phyloP scores from a whole-genome alignment of 2,329 filamentous ascomycete species.

The Claviceps fusiformis region DNA sequence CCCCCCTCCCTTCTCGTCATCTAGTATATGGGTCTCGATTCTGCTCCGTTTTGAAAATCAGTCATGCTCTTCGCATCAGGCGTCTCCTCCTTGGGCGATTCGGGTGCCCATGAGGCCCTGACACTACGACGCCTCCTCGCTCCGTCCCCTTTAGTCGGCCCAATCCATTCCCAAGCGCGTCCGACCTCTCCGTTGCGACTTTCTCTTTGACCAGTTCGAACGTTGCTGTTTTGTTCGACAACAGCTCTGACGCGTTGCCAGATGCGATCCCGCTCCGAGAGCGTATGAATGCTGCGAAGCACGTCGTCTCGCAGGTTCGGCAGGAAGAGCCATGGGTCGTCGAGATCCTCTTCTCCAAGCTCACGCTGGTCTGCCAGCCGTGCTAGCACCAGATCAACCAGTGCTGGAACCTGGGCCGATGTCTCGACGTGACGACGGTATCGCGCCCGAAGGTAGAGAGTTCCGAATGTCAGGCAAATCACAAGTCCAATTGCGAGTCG shows the following conservation, averaged over 20 bases:
- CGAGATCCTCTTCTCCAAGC: conserved; percentile 51
- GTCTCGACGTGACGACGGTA: conserved; percentile 51
- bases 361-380: conserved; percentile 74
- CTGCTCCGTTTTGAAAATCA: conserved; percentile 27
- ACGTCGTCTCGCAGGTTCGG: conserved; percentile 88
- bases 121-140: conserved; percentile 33
- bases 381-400: conserved; percentile 76
- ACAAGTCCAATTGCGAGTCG: conserved; percentile 66
- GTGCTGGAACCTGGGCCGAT: conserved; percentile 59
- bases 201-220: conserved; percentile 61
- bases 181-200: conserved; percentile 51
- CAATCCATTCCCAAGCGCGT: conserved; percentile 58
- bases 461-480: conserved; percentile 32
- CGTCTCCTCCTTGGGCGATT: conserved; percentile 22
- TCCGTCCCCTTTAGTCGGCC: conserved; percentile 34
- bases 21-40: conserved; percentile 29
- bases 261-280: conserved; percentile 61
- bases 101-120: conserved; percentile 32
- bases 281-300: conserved; percentile 64
- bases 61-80: conserved; percentile 11
- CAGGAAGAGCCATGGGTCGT: conserved; percentile 72
- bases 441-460: conserved; percentile 50
- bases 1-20: not conserved
- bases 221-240: conserved; percentile 88
- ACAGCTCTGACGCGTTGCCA: conserved; percentile 75